Base-by-base conservation (phyloP, 177 flowering plant species). In the Vitis hybrid region DNA sequence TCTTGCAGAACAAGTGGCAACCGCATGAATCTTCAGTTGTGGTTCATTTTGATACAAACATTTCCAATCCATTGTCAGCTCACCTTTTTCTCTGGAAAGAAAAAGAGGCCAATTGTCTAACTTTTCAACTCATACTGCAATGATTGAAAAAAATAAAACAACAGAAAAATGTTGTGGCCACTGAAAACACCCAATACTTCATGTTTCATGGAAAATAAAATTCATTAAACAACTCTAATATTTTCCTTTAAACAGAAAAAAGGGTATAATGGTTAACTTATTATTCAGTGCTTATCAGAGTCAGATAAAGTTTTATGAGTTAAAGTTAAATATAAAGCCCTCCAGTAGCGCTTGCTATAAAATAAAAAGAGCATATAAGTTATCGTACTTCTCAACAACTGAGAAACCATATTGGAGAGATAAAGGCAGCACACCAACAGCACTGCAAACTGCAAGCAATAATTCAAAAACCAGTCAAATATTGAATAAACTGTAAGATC, bases 321-420 rank as follows among this genome's bases (percentile, higher is more conserved):
- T 7, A 3, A 8, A 63, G 3, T 3, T 63, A 41, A 41, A 17
- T 52, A 63, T 46, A 51, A 63, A 24, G 17, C 3, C 18, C 32
- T 24, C 49, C 69, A 53, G 20, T 52, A 63, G 14, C 66, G 27
- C 61, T 56, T 30, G 13, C 17, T 64, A 58, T 14, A 20, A 51
- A 68, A 58, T 8, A 58, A 30, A 57, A 58, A 51, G 46, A 54
- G 18, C 14, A 4, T 12, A 21, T 2, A 66, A 66, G 71, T 70
- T 57, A 74, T 68, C 84, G 60, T 87, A 95, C 99, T 89, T 90
- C 71, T 90, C 92, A 73, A 91, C 93, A 78, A 91, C 76, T 21
- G 92, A 63, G 76, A 93, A 95, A 35, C 99, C 99, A 82, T 95
- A 95, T 78, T 95, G 98, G 56, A 95, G 92, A 76, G 99, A 89